phyloP scores from a whole-genome alignment of 352 stramenopile species.

The Globisporangium viniferum region DNA sequence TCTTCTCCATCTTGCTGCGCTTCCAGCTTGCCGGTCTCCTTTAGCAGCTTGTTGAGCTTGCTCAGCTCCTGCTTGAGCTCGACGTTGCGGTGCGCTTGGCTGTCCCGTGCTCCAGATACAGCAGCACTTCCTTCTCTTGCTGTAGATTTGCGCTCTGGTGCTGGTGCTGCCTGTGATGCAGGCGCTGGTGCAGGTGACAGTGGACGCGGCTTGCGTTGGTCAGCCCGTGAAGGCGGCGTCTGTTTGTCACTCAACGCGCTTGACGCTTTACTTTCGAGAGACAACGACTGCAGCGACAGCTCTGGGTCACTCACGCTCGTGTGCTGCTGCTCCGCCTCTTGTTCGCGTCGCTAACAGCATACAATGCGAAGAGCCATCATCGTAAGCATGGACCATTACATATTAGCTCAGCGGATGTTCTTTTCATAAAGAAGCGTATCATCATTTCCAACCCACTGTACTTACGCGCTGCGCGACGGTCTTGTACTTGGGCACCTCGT shows the following conservation, averaged over 20 bases:
- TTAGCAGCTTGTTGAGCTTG: slow-evolving; percentile 46
- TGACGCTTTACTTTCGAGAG: slow-evolving; percentile 21
- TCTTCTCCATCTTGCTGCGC: slow-evolving; percentile 11
- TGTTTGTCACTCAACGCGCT: neutral
- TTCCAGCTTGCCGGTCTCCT: slow-evolving; percentile 35
- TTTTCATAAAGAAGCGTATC: neutral
- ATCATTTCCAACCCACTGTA: neutral
- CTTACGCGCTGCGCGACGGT: slow-evolving; percentile 54
- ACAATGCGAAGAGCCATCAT: slow-evolving; percentile 4
- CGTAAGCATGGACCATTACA: neutral
- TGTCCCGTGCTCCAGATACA: neutral
- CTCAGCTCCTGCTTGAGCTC: slow-evolving; percentile 49
- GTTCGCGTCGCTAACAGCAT: slow-evolving; percentile 9
- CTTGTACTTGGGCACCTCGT: slow-evolving; percentile 82
- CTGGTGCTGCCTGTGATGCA: neutral
- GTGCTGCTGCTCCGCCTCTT: slow-evolving; percentile 6
- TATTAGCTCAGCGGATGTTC: neutral
- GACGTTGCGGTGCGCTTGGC: slow-evolving; percentile 14
- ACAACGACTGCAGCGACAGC: slow-evolving; percentile 31
- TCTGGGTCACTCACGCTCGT: slow-evolving; percentile 15
- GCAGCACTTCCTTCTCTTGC: neutral
- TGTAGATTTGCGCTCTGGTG: neutral
- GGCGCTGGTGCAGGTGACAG: neutral
- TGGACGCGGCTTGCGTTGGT: neutral
- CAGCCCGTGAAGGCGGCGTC: neutral